phyloP scores from a whole-genome alignment of 495 filamentous ascomycete genomes.

The Collariella sp. region DNA sequence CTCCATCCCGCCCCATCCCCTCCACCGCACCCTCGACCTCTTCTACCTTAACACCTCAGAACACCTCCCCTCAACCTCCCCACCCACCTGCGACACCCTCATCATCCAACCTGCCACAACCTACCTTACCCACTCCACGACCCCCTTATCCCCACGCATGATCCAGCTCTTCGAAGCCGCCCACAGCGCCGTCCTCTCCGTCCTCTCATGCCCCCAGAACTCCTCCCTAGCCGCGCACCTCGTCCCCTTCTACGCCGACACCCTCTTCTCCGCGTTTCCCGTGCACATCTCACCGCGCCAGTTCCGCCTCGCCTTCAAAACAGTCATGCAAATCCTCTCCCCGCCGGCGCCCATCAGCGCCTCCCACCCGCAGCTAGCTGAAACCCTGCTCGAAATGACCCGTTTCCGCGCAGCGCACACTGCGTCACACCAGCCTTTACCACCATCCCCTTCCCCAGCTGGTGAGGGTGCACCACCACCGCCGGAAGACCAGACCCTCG shows the following conservation, averaged over 20 bases:
- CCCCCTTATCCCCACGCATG: constrained; percentile 33
- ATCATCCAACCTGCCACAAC: constrained; percentile 65
- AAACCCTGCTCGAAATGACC: constrained; percentile 73
- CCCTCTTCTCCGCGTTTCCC: constrained; percentile 78
- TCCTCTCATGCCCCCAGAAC: constrained; percentile 72
- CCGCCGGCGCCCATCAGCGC: constrained; percentile 68
- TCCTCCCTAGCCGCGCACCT: constrained; percentile 60
- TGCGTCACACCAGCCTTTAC: constrained; percentile 39
- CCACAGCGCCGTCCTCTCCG: constrained; percentile 76
- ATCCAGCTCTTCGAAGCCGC: constrained; percentile 84
- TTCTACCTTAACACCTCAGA: constrained; percentile 90
- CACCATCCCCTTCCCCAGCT: constrained; percentile 21
- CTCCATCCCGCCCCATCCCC: constrained; percentile 61
- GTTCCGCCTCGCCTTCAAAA: constrained; percentile 89
- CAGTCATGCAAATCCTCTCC: constrained; percentile 74
- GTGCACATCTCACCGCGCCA: constrained; percentile 73
- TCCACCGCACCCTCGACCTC: constrained; percentile 72
- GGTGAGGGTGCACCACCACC: too few relatives aligned
- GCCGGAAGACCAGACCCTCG: constrained; percentile 4
- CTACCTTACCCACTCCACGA: constrained; percentile 55
- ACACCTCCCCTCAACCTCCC: constrained; percentile 71
- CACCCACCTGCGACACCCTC: constrained; percentile 56
- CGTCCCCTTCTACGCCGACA: constrained; percentile 79
- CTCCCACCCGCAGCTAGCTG: constrained; percentile 64
- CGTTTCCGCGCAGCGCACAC: constrained; percentile 57